Evolutionary conservation across 106 monocot species (phyloP), one percentile per base, ranked within the genome.

Genomic region (Apostasia ramifera): DNA sequence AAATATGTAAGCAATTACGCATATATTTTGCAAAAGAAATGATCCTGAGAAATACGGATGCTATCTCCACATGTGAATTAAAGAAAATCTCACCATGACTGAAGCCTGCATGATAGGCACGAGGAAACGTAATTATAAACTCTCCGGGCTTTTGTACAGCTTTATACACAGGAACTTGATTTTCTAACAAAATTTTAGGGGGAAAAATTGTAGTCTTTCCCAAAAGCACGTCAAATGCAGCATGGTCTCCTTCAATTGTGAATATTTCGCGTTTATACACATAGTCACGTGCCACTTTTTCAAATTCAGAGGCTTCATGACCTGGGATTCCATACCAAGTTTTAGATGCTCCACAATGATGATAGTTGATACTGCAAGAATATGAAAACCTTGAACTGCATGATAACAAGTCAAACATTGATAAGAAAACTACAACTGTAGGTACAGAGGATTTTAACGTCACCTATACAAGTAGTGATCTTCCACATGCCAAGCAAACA

Each of bases 401-500:
- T 37, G 59, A 66, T 8, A 55, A 37, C 45, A 66, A 70, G 41
- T 55, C 40, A 39, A 44, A 12, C 2, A 40, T 57, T 42, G 4
- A 43, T 72, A 26, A 60, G 55, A 49, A 6, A 47, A 7, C 42
- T 15, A 66, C 5, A 68, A 67, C 26, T 54, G 14, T 8, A 72
- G 12, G 47, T 55, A 47, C 46, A 70, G 26, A 58, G 44, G 39
- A 56, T 55, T 62, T n/a, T 7, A 40, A 3, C 42, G 26, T 47
- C 5, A 91, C 95, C 95, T 95, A 76, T 97, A 97, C 38, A 97
- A 68, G 70, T 88, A 95, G 71, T 95, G 95, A 76, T 95, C 95
- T 84, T 95, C 95, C 11, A 95, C 95, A 77, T 91, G 95, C 95
- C 95, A 95, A 41, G 95, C 91, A 73, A 91, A 95, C 88, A 95